Base-by-base conservation (phyloP, 495 filamentous ascomycete genomes). In the Neurospora tetraspora region DNA sequence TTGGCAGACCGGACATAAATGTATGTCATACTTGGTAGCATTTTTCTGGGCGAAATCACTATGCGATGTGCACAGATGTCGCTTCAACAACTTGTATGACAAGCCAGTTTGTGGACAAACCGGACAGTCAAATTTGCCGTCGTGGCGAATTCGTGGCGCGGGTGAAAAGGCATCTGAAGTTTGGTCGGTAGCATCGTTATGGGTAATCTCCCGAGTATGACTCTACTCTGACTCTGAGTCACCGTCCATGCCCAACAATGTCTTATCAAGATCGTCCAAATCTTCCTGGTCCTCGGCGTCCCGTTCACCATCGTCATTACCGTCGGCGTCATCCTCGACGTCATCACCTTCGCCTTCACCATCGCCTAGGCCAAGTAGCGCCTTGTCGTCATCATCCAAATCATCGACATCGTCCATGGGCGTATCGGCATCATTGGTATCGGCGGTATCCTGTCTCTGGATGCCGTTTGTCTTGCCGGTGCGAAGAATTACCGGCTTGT, bases 201-300 rank as follows among this genome's bases (percentile, higher is more conserved):
- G 5, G 27, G 14, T 34, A 14, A 61, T 31, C 27, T 34, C 1
- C 1, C 1, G 53, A 61, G 53, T 34, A 9, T 18, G 23, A 34
- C 27, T 61, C 27, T 78, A 82, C 71, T 84, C 82, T 36, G 83
- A 82, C 59, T 84, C 82, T 20, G 78, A 78, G 27, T 86, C 85
- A 2, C 81, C 84, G 36, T 83, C 80, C 42, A 87, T 74, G 7
- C 84, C 83, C 5, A 88, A 71, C 40, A 88, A 73, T 34, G 81
- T 84, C 78, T 87, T 88, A 23, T 86, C 86, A 37, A 86, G 83
- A 72, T 85, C 82, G 69, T 88, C 85, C 16, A 89, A 81, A 73
- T 89, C 83, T 14, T 87, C 81, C 39, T 84, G 78, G 47, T 81
- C 81, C 70, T 87, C 85, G 9, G 87, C 82, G 71, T 88, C 81